phyloP scores from a whole-genome alignment of 2,329 filamentous ascomycete species.

The Niveomyces coronatus region DNA sequence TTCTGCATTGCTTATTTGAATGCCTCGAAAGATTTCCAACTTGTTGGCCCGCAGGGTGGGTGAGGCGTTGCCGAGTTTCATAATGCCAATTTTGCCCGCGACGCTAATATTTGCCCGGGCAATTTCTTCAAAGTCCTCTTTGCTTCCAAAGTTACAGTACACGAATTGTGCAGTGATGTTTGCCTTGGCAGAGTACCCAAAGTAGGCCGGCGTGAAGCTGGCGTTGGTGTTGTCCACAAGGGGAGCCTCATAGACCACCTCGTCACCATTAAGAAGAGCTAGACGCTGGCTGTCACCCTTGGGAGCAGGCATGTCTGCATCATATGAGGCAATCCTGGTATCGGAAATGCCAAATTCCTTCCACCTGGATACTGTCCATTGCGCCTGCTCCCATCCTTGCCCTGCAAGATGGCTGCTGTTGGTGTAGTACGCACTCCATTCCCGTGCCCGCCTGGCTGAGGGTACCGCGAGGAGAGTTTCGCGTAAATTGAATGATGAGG shows the following conservation, averaged over 20 bases:
- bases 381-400: constrained; percentile 24
- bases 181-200: background rate
- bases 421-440: constrained; percentile 29
- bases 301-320: constrained; percentile 33
- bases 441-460: background rate
- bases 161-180: constrained; percentile 1
- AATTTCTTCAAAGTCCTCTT: constrained; percentile 5
- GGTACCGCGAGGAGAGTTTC: background rate
- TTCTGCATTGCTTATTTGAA: constrained; percentile 77
- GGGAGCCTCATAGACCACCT: constrained; percentile 4
- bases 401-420: constrained; percentile 29
- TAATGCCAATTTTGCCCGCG: constrained; percentile 24
- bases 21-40: constrained; percentile 53
- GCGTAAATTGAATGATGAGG: background rate
- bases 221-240: constrained; percentile 4
- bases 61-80: constrained; percentile 52
- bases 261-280: background rate
- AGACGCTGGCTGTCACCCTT: constrained; percentile 25
- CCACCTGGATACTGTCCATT: constrained; percentile 30
- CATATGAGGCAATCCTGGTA: constrained; percentile 13
- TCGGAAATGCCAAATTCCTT: constrained; percentile 19
- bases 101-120: background rate
- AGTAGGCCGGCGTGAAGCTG: constrained; percentile 3
- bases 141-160: constrained; percentile 4
- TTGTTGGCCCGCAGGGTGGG: constrained; percentile 48